phyloP scores from a whole-genome alignment of 495 filamentous ascomycete species.

The Tetracladium marchalianum region DNA sequence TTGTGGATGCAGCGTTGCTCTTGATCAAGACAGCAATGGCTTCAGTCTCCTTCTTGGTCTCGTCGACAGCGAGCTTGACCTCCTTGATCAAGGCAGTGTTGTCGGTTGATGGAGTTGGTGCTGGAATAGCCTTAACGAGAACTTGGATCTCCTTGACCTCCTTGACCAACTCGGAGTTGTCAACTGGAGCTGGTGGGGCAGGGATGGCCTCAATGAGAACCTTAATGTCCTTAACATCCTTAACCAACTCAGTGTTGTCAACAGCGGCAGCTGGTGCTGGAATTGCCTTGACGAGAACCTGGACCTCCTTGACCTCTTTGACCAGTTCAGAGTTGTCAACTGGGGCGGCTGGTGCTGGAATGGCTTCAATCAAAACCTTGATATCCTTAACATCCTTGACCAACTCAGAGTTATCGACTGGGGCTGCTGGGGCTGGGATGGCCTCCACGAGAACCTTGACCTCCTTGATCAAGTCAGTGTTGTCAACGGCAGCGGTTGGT shows the following conservation, averaged over 20 bases:
- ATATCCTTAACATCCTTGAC: background rate
- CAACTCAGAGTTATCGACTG: conserved; percentile 3
- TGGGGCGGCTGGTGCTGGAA: conserved; percentile 1
- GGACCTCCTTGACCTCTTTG: background rate
- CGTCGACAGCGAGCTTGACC: background rate
- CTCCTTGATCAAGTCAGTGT: background rate
- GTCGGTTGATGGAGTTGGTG: background rate
- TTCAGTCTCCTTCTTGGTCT: background rate
- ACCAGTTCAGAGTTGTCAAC: background rate
- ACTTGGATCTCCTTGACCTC: background rate
- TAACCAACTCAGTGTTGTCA: conserved; percentile 1
- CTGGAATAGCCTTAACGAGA: background rate
- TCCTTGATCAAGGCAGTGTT: background rate
- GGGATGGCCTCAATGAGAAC: background rate
- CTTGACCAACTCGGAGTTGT: background rate
- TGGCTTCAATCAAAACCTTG: conserved; percentile 1
- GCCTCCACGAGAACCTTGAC: background rate
- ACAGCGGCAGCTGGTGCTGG: background rate
- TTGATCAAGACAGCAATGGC: background rate
- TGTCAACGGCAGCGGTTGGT: background rate
- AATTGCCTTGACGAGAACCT: background rate
- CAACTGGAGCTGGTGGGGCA: background rate
- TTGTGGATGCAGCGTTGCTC: background rate
- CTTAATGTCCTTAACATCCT: background rate
- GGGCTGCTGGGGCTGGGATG: background rate